A percentile compares a stretch with the other conserved stretches of the same genome.
phyloP scores from a whole-genome alignment of 2,329 filamentous ascomycete species.

The Cadophora sp. region DNA sequence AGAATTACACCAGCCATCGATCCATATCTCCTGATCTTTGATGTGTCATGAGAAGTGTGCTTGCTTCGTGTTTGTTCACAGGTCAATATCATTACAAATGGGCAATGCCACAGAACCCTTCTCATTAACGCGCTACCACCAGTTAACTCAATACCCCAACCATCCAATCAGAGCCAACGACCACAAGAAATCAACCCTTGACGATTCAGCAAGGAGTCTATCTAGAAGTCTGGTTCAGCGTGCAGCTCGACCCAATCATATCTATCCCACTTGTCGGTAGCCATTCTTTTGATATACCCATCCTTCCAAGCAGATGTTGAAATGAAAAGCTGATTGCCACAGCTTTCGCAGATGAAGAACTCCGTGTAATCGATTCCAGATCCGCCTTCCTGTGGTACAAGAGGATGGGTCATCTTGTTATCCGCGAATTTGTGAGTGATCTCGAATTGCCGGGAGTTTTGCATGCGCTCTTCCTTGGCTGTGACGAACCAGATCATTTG shows the following conservation, averaged over 20 bases:
- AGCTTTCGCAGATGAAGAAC: slow-evolving; percentile 21
- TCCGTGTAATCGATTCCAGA: slow-evolving; percentile 6
- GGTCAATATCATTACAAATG: too few relatives aligned
- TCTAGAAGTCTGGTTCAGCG: slow-evolving; percentile 9
- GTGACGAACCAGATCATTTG: slow-evolving; percentile 16
- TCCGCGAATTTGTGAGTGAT: not conserved
- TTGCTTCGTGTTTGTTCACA: too few relatives aligned
- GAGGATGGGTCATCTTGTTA: not conserved
- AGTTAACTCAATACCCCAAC: too few relatives aligned
- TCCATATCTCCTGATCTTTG: too few relatives aligned
- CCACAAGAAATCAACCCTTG: not conserved
- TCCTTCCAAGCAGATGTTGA: slow-evolving; percentile 15
- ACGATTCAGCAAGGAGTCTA: too few relatives aligned
- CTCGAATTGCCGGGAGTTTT: slow-evolving; percentile 17
- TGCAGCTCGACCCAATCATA: slow-evolving; percentile 17
- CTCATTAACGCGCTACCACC: too few relatives aligned
- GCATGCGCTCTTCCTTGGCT: not conserved
- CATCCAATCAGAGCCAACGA: not conserved
- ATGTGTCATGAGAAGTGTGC: too few relatives aligned
- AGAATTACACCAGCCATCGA: too few relatives aligned
- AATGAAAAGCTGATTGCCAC: slow-evolving; percentile 17
- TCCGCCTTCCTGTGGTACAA: slow-evolving; percentile 2
- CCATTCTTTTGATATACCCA: slow-evolving; percentile 1
- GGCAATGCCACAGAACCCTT: too few relatives aligned
- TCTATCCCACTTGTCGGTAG: slow-evolving; percentile 11